A percentile compares a stretch with the other conserved stretches of the same genome.
phyloP scores from a whole-genome alignment of 768 basidiomycete species.

The Amanita polypyramis region DNA sequence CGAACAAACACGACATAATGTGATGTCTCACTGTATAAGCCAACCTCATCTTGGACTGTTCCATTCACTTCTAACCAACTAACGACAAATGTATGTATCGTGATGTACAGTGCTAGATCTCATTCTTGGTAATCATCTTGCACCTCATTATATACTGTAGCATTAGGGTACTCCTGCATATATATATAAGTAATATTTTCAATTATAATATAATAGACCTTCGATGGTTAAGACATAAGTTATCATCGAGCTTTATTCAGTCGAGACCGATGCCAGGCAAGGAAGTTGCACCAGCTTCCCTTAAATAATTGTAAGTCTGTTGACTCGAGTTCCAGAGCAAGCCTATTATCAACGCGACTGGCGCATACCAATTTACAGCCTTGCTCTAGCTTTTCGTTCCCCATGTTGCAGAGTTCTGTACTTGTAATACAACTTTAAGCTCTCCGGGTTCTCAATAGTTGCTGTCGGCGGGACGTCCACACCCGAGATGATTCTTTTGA shows the following conservation, averaged over 20 bases:
- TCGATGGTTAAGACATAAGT: too few species aligned
- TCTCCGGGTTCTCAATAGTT: conserved; percentile 2
- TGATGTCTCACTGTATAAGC: neutral
- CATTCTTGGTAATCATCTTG: neutral
- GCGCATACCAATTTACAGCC: neutral
- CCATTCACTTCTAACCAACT: neutral
- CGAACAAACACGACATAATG: neutral
- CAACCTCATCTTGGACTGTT: neutral
- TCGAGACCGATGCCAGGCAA: neutral
- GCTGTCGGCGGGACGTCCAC: conserved; percentile 25
- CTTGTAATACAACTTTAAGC: conserved; percentile 36
- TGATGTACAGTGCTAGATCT: too few species aligned
- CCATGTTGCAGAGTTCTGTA: conserved; percentile 27
- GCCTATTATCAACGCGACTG: too few species aligned
- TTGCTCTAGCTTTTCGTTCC: neutral
- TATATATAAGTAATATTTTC: neutral
- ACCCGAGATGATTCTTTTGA: conserved; percentile 4
- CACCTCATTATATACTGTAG: conserved; percentile 1
- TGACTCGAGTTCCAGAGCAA: too few species aligned
- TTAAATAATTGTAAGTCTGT: too few species aligned
- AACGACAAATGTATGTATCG: neutral
- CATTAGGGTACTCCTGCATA: neutral
- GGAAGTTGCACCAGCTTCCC: neutral
- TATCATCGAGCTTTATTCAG: neutral
- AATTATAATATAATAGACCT: too few species aligned